These are phyloP conservation scores for Talaromyces nanjingensis DNA, from an alignment of 495 filamentous ascomycete species.

Conservation along the genomic window DNA sequence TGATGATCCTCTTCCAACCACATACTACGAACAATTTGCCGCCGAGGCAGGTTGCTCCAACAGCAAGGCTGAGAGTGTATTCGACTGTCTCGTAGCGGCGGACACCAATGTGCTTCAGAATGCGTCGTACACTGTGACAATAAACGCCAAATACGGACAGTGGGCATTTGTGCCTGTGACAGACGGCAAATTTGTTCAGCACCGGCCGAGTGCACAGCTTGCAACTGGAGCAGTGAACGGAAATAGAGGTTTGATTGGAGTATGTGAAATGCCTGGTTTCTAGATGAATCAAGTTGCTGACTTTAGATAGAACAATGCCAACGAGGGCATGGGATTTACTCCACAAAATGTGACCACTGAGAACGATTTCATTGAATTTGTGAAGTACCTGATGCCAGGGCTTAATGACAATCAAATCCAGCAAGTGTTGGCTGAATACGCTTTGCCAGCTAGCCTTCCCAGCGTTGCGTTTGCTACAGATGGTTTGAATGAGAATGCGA, in stretches of 20 bases:
- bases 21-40: conserved; percentile 51
- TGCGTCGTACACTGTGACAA: conserved; percentile 44
- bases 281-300: background rate
- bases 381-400: conserved; percentile 41
- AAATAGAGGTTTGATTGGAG: conserved; percentile 41
- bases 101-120: conserved; percentile 48
- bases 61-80: conserved; percentile 26
- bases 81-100: conserved; percentile 47
- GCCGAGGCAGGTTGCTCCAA: conserved; percentile 41
- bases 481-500: conserved; percentile 39
- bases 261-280: conserved; percentile 12
- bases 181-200: conserved; percentile 50
- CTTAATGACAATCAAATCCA: conserved; percentile 40
- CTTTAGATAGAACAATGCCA: conserved; percentile 37
- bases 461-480: conserved; percentile 33
- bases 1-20: conserved; percentile 41
- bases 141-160: conserved; percentile 35
- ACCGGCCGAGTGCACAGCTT: conserved; percentile 47
- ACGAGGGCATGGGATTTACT: conserved; percentile 47
- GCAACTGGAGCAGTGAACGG: conserved; percentile 44
- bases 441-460: conserved; percentile 18
- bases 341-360: conserved; percentile 44
- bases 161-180: conserved; percentile 60
- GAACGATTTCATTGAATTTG: conserved; percentile 32
- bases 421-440: conserved; percentile 38